Base-by-base conservation (phyloP, 2,329 filamentous ascomycete genomes). In the Aplosporella prunicola region DNA sequence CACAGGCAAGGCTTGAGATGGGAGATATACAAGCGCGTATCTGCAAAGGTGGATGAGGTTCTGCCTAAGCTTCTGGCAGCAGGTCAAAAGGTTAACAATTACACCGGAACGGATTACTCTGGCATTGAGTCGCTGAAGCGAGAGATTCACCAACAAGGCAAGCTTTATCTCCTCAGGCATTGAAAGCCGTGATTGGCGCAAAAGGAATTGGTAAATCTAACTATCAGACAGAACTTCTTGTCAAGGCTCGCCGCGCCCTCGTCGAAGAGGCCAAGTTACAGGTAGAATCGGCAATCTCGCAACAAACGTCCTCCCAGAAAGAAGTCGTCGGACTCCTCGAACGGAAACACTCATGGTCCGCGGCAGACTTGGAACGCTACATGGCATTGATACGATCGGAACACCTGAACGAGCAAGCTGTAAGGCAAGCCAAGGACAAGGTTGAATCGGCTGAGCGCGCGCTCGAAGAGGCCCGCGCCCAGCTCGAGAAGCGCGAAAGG, bases 271-370 rank as follows among this genome's bases (percentile, higher is more conserved):
- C 85, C 13, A 86, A 91, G 45, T 68, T 74, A 33, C 71, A 71
- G 32, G 93, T 96, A 67, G 82, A 89, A 50, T 71, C 77, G n/a
- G 85, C 87, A 20, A 88, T 91, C 46, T 72, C 80, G 39, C 78
- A 81, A 48, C 83, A 93, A 47, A 81, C 85, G n/a, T 67, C 80
- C 11, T 93, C 88, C 1, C 89, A 96, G 63, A 85, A 91, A 48
- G 91, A 98, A 67, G 88, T 96, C 25, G 95, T 93, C 31, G 85
- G 87, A 15, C 73, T 98, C 16, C 74, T 98, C 6, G 89, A 94
- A 44, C 78, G 91, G 41, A 96, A 98, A 63, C 86, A 94, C 60
- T 82, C 80, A 13, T 98, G 91, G 91, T 78, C 79, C 1, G 79
- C 88, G 0, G 58, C 68, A 2, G 91, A 98, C 62, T 74, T 98